These are phyloP conservation scores for Schoenoplectus triqueter DNA, from an alignment of 202 grass and related monocot species.

Conservation along the genomic window DNA sequence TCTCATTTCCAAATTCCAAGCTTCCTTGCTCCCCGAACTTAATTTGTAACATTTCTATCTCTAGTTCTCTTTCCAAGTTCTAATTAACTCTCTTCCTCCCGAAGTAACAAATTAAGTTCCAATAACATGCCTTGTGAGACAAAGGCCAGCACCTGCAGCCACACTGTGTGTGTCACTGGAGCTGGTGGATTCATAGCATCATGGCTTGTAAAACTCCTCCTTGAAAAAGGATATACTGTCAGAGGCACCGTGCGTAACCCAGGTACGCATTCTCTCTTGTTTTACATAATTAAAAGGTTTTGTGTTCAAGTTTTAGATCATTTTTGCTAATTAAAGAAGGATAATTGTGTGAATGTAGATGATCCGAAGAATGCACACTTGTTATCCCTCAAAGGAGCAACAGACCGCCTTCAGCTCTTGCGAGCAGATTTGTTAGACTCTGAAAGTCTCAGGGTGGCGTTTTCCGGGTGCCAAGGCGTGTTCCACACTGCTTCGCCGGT, in stretches of 20 bases:
- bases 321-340: slow-evolving; percentile 9
- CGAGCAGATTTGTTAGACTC: slow-evolving; percentile 71
- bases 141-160: background rate
- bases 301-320: background rate
- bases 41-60: background rate
- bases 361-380: slow-evolving; percentile 87
- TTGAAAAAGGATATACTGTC: slow-evolving; percentile 45
- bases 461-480: slow-evolving; percentile 77
- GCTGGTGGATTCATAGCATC: slow-evolving; percentile 52
- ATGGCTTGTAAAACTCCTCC: slow-evolving; percentile 50
- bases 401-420: slow-evolving; percentile 61
- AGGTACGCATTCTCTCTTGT: background rate
- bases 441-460: slow-evolving; percentile 64
- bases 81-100: background rate
- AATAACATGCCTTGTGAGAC: slow-evolving; percentile 23
- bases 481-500: slow-evolving; percentile 87
- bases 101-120: background rate
- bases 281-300: background rate
- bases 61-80: background rate
- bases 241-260: slow-evolving; percentile 47
- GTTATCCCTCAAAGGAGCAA: slow-evolving; percentile 64
- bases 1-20: background rate
- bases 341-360: slow-evolving; percentile 39
- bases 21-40: background rate
- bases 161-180: slow-evolving; percentile 46